Conservation (phyloP, 1,284 basidiomycete genomes). For the Cutaneotrichosporon sp. region DNA sequence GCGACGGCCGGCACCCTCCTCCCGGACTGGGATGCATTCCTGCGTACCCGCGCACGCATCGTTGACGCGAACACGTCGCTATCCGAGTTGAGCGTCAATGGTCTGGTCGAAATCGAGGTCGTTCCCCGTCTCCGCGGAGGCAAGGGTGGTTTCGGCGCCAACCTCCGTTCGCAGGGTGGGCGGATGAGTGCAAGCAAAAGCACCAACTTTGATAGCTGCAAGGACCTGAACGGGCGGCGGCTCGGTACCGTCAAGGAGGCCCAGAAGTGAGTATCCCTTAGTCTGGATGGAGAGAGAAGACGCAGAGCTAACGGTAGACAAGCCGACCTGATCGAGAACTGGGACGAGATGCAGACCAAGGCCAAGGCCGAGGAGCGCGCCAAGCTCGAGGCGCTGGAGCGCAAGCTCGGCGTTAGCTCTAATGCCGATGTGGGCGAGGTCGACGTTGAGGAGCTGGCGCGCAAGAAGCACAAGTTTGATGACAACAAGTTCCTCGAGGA, state of each 20-base stretch:
- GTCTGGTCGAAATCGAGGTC: slow-evolving; percentile 42
- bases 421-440: slow-evolving; percentile 54
- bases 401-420: slow-evolving; percentile 68
- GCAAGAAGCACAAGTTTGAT: slow-evolving; percentile 84
- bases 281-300: background rate
- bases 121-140: slow-evolving; percentile 69
- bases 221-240: slow-evolving; percentile 85
- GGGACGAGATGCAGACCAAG: slow-evolving; percentile 76
- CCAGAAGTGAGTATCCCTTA: slow-evolving; percentile 64
- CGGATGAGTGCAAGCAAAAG: slow-evolving; percentile 96
- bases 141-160: slow-evolving; percentile 96
- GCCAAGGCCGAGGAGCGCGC: slow-evolving; percentile 75
- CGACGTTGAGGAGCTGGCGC: slow-evolving; percentile 57
- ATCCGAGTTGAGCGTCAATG: slow-evolving; percentile 22
- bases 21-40: slow-evolving; percentile 28
- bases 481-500: slow-evolving; percentile 91
- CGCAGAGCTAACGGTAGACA: slow-evolving; percentile 59
- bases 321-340: slow-evolving; percentile 82
- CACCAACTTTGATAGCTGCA: slow-evolving; percentile 90
- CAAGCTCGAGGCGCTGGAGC: slow-evolving; percentile 81
- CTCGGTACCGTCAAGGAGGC: slow-evolving; percentile 95
- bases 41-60: slow-evolving; percentile 39
- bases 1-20: slow-evolving; percentile 29
- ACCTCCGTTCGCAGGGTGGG: slow-evolving; percentile 92
- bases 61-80: slow-evolving; percentile 26